These are phyloP conservation scores for Polychytrium aggregatum DNA, from an alignment of 192 early-diverging fungal species.

Conservation along the genomic window DNA sequence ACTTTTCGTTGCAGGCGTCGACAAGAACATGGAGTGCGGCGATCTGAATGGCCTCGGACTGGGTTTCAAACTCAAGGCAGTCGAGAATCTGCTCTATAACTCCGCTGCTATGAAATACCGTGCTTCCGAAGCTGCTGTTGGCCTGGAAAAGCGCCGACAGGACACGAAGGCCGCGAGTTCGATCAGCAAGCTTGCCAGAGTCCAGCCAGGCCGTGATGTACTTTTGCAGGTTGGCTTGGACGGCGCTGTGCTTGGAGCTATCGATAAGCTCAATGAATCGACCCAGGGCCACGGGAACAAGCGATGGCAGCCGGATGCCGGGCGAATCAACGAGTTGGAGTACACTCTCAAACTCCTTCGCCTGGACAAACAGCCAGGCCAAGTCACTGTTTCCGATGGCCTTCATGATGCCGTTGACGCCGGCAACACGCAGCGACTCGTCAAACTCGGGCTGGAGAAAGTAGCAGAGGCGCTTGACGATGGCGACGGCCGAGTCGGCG, in stretches of 20 bases:
- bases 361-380: slow-evolving; percentile 5
- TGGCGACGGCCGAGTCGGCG: not conserved
- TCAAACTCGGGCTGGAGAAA: not conserved
- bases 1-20: no score
- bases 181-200: not conserved
- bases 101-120: slow-evolving; percentile 48
- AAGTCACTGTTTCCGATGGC: slow-evolving; percentile 3
- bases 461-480: slow-evolving; percentile 1
- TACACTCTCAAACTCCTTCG: not conserved
- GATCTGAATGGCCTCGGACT: slow-evolving; percentile 53
- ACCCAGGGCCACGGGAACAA: slow-evolving; percentile 13
- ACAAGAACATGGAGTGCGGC: slow-evolving; percentile 49
- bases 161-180: slow-evolving; percentile 24
- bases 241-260: slow-evolving; percentile 3
- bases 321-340: slow-evolving; percentile 3
- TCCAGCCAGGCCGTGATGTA: slow-evolving; percentile 5
- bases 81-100: slow-evolving; percentile 70
- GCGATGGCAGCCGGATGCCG: slow-evolving; percentile 3
- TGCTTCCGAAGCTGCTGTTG: slow-evolving; percentile 14
- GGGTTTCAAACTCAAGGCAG: slow-evolving; percentile 62
- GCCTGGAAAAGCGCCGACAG: slow-evolving; percentile 60
- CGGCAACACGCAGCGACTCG: slow-evolving; percentile 6
- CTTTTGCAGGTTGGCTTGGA: slow-evolving; percentile 1
- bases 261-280: slow-evolving; percentile 11
- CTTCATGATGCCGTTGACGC: slow-evolving; percentile 12